Conservation (phyloP, 352 stramenopile genomes). For the Phytophthora sansomeana region DNA sequence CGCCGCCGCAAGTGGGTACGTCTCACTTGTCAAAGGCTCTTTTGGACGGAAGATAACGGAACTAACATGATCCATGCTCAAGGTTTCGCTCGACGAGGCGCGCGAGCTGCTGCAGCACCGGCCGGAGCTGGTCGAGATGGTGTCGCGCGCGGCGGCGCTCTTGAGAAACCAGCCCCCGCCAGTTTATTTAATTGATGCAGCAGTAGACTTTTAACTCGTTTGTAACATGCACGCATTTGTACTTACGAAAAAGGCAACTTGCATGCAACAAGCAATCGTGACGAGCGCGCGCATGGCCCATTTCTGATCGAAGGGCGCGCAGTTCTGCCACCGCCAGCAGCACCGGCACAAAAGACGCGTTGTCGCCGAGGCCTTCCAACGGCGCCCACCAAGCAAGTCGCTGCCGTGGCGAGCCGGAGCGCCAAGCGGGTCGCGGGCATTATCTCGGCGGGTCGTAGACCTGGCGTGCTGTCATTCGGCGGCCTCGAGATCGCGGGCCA, state of each 20-base stretch:
- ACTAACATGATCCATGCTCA: constrained; percentile 5
- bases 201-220: constrained; percentile 8
- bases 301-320: constrained; percentile 29
- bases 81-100: constrained; percentile 44
- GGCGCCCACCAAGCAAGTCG: constrained; percentile 5
- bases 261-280: constrained; percentile 16
- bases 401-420: constrained; percentile 6
- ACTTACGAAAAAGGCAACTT: constrained; percentile 21
- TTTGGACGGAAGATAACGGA: background rate
- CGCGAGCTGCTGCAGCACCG: constrained; percentile 39
- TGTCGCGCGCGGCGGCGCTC: constrained; percentile 34
- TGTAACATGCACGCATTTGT: constrained; percentile 8
- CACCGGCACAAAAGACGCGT: constrained; percentile 6
- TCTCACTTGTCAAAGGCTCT: background rate
- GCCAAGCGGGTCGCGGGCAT: background rate
- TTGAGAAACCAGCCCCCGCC: background rate
- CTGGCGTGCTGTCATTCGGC: constrained; percentile 24
- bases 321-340: background rate
- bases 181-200: constrained; percentile 17
- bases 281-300: constrained; percentile 9
- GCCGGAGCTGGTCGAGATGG: constrained; percentile 56
- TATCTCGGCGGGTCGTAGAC: constrained; percentile 16
- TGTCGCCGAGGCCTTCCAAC: constrained; percentile 8
- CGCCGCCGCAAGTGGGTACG: constrained; percentile 65
- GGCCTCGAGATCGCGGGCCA: constrained; percentile 5